Conservation (phyloP, 352 stramenopile genomes). For the Aphanomyces invadans region DNA sequence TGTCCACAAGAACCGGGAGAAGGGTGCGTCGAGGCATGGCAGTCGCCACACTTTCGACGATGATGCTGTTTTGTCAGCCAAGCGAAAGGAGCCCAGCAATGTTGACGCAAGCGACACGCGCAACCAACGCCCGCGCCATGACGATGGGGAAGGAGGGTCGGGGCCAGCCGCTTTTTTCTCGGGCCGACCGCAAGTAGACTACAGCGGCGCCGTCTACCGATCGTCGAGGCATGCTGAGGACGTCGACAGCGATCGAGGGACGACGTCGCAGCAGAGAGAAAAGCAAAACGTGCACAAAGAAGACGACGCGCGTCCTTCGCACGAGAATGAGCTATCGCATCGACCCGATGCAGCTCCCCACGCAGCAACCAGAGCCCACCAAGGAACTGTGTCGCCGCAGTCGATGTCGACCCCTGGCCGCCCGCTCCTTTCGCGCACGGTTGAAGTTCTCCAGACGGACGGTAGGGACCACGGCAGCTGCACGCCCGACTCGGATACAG, state of each 20-base stretch:
- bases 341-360: too few species aligned
- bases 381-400: too few species aligned
- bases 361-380: too few species aligned
- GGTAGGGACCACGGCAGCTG: neutral
- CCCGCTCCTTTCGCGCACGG: neutral
- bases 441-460: neutral
- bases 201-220: slow-evolving; percentile 5
- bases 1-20: too few species aligned
- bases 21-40: too few species aligned
- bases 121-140: neutral
- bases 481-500: neutral
- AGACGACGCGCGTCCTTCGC: too few species aligned
- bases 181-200: neutral
- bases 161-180: neutral
- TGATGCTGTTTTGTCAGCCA: too few species aligned
- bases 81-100: neutral
- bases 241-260: too few species aligned
- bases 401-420: neutral
- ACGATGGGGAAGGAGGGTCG: neutral
- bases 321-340: too few species aligned
- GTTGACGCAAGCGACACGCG: neutral
- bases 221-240: neutral
- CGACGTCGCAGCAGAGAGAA: too few species aligned
- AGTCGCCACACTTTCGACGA: too few species aligned
- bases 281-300: too few species aligned